Conservation (phyloP, 805 yeast species). For the Metschnikowia matae region DNA sequence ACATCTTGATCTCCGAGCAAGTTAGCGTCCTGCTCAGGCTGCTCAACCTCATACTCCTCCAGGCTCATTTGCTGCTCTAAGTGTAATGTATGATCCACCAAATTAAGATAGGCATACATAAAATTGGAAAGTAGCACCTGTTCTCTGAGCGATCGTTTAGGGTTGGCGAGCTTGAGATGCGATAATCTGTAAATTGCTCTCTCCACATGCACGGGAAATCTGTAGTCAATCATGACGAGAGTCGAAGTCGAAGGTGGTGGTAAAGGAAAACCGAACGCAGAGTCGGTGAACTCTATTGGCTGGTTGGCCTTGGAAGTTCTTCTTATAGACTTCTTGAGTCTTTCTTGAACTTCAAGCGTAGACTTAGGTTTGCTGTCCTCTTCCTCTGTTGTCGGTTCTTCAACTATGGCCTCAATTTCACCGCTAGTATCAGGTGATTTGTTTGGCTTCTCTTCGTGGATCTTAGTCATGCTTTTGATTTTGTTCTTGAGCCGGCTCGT, state of each 20-base stretch:
- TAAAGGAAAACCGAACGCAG: constrained; percentile 83
- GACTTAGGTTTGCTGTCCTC: constrained; percentile 27
- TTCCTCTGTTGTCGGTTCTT: constrained; percentile 6
- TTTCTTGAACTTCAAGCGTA: constrained; percentile 41
- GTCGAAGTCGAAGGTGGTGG: constrained; percentile 79
- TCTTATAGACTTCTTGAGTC: constrained; percentile 38
- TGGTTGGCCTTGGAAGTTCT: constrained; percentile 42
- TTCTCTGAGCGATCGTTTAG: constrained; percentile 84
- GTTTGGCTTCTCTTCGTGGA: constrained; percentile 9
- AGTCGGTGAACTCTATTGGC: constrained; percentile 55
- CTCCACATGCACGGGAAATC: constrained; percentile 94
- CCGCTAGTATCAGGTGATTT: not conserved
- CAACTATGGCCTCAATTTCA: not conserved
- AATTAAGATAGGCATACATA: constrained; percentile 94
- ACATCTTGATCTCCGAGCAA: constrained; percentile 16
- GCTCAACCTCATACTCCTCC: constrained; percentile 15
- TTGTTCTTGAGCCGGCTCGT: constrained; percentile 15
- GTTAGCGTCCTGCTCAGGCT: constrained; percentile 16
- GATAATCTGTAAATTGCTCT: constrained; percentile 91
- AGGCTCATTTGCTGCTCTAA: constrained; percentile 53
- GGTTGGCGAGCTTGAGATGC: constrained; percentile 90
- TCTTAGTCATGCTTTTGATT: constrained; percentile 16
- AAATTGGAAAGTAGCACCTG: constrained; percentile 92
- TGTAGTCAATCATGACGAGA: constrained; percentile 71
- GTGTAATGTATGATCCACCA: constrained; percentile 87